Evolutionary conservation across 148 eudicot species (phyloP).

Genomic region (Selenicereus undatus): DNA sequence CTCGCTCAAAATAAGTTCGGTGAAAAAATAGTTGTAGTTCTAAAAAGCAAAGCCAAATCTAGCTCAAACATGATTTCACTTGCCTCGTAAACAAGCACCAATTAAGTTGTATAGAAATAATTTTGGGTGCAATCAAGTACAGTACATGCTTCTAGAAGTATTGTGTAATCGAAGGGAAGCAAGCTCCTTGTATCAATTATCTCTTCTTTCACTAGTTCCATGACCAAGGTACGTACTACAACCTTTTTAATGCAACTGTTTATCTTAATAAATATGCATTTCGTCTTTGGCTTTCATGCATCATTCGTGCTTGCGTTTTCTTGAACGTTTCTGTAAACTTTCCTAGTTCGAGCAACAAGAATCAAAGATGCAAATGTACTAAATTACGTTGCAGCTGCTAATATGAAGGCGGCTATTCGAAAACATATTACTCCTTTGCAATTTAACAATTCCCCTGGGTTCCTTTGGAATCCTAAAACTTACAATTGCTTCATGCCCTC

Average conservation of each 20-base stretch:
- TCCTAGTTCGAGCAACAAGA: slow-evolving; percentile 18
- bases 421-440: slow-evolving; percentile 15
- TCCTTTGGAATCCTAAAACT: slow-evolving; percentile 3
- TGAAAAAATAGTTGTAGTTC: too few species aligned
- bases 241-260: not conserved
- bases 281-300: not conserved
- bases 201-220: too few species aligned
- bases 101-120: too few species aligned
- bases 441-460: slow-evolving; percentile 12
- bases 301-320: not conserved
- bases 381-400: slow-evolving; percentile 10
- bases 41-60: too few species aligned
- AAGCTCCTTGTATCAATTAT: too few species aligned
- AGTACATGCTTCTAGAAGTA: too few species aligned
- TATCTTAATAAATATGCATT: not conserved
- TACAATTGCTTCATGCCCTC: slow-evolving; percentile 14
- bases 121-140: too few species aligned
- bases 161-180: too few species aligned
- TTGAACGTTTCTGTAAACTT: slow-evolving; percentile 5
- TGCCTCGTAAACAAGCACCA: too few species aligned
- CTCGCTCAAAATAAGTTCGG: too few species aligned
- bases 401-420: slow-evolving; percentile 12
- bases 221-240: too few species aligned
- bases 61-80: too few species aligned
- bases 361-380: slow-evolving; percentile 16